Base-by-base conservation (phyloP, 805 yeast species). In the Myxozyma melibiosi region DNA sequence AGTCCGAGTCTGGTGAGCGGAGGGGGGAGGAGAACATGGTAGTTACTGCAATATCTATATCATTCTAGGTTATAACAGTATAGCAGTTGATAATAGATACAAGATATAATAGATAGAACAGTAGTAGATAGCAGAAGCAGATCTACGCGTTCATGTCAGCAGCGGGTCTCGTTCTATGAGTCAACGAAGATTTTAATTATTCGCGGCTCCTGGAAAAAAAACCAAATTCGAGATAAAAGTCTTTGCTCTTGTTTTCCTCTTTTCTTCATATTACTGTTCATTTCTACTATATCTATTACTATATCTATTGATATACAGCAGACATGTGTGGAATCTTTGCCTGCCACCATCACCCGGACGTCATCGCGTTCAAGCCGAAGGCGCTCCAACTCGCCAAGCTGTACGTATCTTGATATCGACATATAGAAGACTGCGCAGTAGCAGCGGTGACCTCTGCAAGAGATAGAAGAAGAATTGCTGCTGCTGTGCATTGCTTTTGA, bases 321-420 rank as follows among this genome's bases (percentile, higher is more conserved):
- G n/a, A 7, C 4, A 94, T 94, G 99, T 94, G 99, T 85, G 99
- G 99, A 77, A 94, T 94, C 70, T 94, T 89, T 71, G 97, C 97
- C 62, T 90, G 95, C 48, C 89, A 81, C 76, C 84, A 80, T 74
- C 92, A 88, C 70, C 86, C 84, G 41, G 87, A 90, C 65, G 85
- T 88, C 59, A 85, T 85, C 67, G 76, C 78, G 53, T 94, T 88
- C 81, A 92, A 91, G 76, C 82, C 85, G 62, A 85, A 85, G 71
- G 98, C 98, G 43, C 80, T 94, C 62, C 95, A 89, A 73, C 80
- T 89, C 72, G 81, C 98, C 62, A 92, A 90, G 75, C 69, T 65
- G 65, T 62, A 30, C 14, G 65, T 57, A 8, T 8, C 18, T 25
- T 22, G 25, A 5, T 13, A 11, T 13, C 39, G 28, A 8, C 28